Percentiles rank a stretch among this genome's conserved stretches.
These are phyloP conservation scores for Colletotrichum navitas DNA, from an alignment of 2,329 filamentous ascomycete species.

Conservation along the genomic window DNA sequence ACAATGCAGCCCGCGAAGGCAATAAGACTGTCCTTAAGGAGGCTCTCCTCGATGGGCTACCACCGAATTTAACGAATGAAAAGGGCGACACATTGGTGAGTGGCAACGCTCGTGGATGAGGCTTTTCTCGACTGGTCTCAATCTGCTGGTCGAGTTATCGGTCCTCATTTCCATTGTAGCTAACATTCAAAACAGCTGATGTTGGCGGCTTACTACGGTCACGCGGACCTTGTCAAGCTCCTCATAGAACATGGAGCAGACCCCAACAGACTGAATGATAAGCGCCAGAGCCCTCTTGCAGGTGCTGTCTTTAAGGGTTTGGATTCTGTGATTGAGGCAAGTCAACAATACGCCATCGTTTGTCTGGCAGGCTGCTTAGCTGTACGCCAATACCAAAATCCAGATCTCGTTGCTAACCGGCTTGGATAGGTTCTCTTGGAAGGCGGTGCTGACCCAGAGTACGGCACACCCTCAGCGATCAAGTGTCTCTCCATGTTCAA, in stretches of 20 bases:
- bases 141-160: too few species aligned
- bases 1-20: slow-evolving; percentile 74
- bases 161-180: neutral
- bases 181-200: slow-evolving; percentile 64
- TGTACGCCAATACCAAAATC: neutral
- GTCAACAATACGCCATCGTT: slow-evolving; percentile 18
- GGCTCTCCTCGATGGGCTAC: slow-evolving; percentile 74
- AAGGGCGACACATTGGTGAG: slow-evolving; percentile 77
- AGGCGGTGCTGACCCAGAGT: slow-evolving; percentile 67
- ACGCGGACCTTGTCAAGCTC: slow-evolving; percentile 69
- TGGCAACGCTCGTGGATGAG: slow-evolving; percentile 41
- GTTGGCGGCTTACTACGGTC: slow-evolving; percentile 79
- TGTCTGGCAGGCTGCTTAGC: neutral
- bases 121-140: neutral
- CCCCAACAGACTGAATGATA: slow-evolving; percentile 75
- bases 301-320: slow-evolving; percentile 81
- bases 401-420: neutral
- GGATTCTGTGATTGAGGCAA: slow-evolving; percentile 70
- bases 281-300: slow-evolving; percentile 76
- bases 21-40: slow-evolving; percentile 68
- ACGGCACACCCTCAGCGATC: slow-evolving; percentile 62
- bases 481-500: slow-evolving; percentile 65
- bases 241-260: slow-evolving; percentile 74
- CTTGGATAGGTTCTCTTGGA: slow-evolving; percentile 58
- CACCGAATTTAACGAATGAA: slow-evolving; percentile 77